Conservation (phyloP, 352 stramenopile species). For the Plasmopara halstedii region DNA sequence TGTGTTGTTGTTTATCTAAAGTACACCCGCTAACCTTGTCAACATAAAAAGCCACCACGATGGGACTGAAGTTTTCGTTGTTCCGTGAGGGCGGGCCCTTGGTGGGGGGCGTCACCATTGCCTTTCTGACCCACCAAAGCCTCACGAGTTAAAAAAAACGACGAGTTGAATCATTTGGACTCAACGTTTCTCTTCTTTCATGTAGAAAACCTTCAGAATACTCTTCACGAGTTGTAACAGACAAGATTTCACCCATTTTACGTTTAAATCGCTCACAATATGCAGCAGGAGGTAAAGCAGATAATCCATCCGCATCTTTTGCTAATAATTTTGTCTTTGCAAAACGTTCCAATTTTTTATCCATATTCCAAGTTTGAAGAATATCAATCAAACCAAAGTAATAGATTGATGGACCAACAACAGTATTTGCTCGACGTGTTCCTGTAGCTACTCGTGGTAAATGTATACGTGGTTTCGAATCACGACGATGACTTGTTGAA, state of each 20-base stretch:
- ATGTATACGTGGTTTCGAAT: constrained; percentile 28
- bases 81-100: constrained; percentile 29
- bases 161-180: constrained; percentile 18
- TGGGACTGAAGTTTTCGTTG: constrained; percentile 23
- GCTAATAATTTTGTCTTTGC: constrained; percentile 79
- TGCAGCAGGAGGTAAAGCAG: constrained; percentile 64
- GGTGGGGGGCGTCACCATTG: constrained; percentile 25
- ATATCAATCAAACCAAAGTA: constrained; percentile 88
- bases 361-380: constrained; percentile 85
- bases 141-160: constrained; percentile 53
- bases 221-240: constrained; percentile 58
- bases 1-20: too few species aligned
- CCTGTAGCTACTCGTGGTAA: constrained; percentile 55
- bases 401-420: constrained; percentile 80
- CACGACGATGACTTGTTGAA: constrained; percentile 16
- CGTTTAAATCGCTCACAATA: constrained; percentile 86
- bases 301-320: constrained; percentile 74
- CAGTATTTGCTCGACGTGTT: constrained; percentile 77
- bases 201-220: constrained; percentile 36
- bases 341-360: constrained; percentile 87
- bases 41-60: constrained; percentile 22
- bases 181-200: constrained; percentile 26
- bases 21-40: too few species aligned
- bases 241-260: constrained; percentile 83
- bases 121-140: constrained; percentile 26